These are phyloP conservation scores for Daldinia caldariorum DNA, from an alignment of 495 filamentous ascomycete species.

Conservation along the genomic window DNA sequence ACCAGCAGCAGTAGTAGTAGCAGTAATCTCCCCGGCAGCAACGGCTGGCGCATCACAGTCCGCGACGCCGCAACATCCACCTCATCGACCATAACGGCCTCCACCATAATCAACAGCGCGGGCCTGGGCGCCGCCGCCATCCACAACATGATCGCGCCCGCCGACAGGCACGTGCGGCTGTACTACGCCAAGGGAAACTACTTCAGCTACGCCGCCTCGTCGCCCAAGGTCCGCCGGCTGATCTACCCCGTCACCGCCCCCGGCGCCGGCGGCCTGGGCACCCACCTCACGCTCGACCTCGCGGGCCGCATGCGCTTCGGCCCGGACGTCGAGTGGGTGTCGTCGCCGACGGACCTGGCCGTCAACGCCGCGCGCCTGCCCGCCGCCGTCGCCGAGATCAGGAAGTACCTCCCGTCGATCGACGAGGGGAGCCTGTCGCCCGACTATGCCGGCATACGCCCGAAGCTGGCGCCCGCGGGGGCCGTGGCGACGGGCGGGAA, in stretches of 20 bases:
- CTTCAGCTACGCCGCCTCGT: conserved; percentile 79
- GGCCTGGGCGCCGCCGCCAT: conserved; percentile 80
- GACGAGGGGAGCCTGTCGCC: conserved; percentile 71
- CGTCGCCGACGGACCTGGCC: conserved; percentile 51
- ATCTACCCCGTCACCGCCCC: conserved; percentile 87
- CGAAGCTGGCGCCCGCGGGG: conserved; percentile 75
- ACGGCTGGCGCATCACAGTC: conserved; percentile 56
- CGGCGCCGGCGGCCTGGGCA: conserved; percentile 85
- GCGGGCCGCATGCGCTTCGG: conserved; percentile 88
- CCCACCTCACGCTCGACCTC: conserved; percentile 92
- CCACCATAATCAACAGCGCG: conserved; percentile 84
- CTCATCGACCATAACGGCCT: conserved; percentile 69
- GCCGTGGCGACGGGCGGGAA: conserved; percentile 64
- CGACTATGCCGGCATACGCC: conserved; percentile 91
- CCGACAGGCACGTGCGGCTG: conserved; percentile 63
- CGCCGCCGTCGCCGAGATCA: conserved; percentile 78
- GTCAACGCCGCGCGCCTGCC: conserved; percentile 66
- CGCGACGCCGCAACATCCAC: conserved; percentile 58
- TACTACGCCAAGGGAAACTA: conserved; percentile 96
- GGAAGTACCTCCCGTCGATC: conserved; percentile 78
- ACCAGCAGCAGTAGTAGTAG: no score
- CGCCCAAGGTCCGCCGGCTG: conserved; percentile 74
- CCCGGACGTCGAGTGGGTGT: conserved; percentile 94
- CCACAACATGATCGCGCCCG: conserved; percentile 83
- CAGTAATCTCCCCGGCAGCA: conserved; percentile 60